phyloP scores from a whole-genome alignment of 2,329 filamentous ascomycete genomes.

The Alternaria postmessia region DNA sequence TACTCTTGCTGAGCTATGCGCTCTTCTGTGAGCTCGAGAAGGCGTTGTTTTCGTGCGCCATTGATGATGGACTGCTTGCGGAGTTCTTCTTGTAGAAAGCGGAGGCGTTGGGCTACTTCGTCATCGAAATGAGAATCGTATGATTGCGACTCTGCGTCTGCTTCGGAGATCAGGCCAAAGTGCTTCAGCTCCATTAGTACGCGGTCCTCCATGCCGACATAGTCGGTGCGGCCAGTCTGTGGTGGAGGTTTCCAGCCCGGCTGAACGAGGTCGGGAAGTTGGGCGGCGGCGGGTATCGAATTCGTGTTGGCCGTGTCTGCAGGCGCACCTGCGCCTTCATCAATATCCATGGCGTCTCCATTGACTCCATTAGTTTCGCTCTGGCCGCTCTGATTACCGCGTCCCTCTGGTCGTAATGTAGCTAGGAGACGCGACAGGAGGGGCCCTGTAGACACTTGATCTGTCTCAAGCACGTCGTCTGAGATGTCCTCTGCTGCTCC shows the following conservation, averaged over 20 bases:
- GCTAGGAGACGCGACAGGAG: slow-evolving; percentile 83
- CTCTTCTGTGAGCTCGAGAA: slow-evolving; percentile 88
- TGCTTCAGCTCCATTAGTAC: slow-evolving; percentile 90
- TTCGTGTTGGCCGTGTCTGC: slow-evolving; percentile 48
- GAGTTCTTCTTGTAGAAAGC: slow-evolving; percentile 82
- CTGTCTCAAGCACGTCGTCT: slow-evolving; percentile 86
- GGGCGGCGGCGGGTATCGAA: slow-evolving; percentile 72
- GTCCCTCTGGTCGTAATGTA: slow-evolving; percentile 79
- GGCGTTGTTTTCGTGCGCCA: slow-evolving; percentile 84
- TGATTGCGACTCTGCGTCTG: slow-evolving; percentile 72
- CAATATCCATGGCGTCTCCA: slow-evolving; percentile 57
- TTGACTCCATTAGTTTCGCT: slow-evolving; percentile 65
- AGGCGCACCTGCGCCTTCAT: slow-evolving; percentile 51
- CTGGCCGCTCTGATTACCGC: slow-evolving; percentile 62
- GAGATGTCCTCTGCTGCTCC: slow-evolving; percentile 87
- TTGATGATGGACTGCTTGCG: slow-evolving; percentile 87
- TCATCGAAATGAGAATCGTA: slow-evolving; percentile 93
- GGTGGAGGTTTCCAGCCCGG: slow-evolving; percentile 81
- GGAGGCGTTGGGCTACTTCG: slow-evolving; percentile 88
- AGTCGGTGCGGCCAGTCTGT: slow-evolving; percentile 76
- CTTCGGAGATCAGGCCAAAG: slow-evolving; percentile 83
- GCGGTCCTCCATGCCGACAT: slow-evolving; percentile 86
- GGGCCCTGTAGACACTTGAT: slow-evolving; percentile 87
- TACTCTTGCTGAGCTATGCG: slow-evolving; percentile 97
- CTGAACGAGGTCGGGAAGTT: slow-evolving; percentile 78